A percentile compares a stretch with the other conserved stretches of the same genome.
Conservation (phyloP, 2,329 filamentous ascomycete genomes). For the Cladosporium phlei region DNA sequence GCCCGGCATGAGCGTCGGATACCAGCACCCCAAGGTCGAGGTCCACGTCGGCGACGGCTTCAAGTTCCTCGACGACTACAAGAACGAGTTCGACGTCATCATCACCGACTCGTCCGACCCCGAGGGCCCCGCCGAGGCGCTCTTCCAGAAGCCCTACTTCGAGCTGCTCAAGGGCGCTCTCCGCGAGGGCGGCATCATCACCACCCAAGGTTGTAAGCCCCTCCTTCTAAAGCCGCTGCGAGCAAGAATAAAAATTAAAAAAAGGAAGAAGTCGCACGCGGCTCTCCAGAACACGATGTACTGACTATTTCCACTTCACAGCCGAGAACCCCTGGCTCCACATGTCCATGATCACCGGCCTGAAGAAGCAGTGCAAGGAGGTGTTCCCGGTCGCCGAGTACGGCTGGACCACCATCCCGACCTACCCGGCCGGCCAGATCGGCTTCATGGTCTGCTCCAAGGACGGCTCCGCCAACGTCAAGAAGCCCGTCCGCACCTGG, state of each 20-base stretch:
- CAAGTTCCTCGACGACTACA: constrained; percentile 95
- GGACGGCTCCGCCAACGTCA: constrained; percentile 78
- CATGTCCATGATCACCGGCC: constrained; percentile 83
- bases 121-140: constrained; percentile 88
- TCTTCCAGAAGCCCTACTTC: constrained; percentile 99
- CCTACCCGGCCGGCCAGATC: constrained; percentile 97
- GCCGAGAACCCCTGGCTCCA: constrained; percentile 99
- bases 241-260: too few relatives aligned
- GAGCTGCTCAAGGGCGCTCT: constrained; percentile 86
- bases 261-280: neutral
- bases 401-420: constrained; percentile 98
- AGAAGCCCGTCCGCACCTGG: constrained; percentile 78
- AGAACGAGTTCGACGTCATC: constrained; percentile 98
- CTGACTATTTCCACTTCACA: constrained; percentile 38
- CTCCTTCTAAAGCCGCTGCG: constrained; percentile 18
- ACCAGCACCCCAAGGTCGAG: constrained; percentile 85
- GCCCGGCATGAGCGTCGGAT: constrained; percentile 86
- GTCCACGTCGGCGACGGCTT: constrained; percentile 95
- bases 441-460: constrained; percentile 99
- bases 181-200: constrained; percentile 93
- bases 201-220: constrained; percentile 99
- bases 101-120: constrained; percentile 98
- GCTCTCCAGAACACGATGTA: neutral
- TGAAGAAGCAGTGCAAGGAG: constrained; percentile 94
- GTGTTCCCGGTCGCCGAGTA: constrained; percentile 98